Base-by-base conservation (phyloP, 1,139 yeast genomes). In the Protomyces arabidopsidicola region DNA sequence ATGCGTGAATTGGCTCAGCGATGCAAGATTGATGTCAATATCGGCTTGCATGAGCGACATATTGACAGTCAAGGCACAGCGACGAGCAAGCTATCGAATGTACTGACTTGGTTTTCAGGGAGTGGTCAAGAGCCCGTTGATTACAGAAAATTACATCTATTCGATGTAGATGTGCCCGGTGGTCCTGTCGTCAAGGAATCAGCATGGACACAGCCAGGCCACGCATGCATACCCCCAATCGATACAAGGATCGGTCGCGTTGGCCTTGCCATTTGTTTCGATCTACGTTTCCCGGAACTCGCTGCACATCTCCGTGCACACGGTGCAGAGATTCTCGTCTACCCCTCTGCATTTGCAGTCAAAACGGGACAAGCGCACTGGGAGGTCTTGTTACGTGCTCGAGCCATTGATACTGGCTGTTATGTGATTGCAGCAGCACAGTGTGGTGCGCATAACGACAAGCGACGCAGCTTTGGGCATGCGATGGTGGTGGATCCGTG, bases 391-490 rank as follows among this genome's bases (percentile, higher is more conserved):
- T 96, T 90, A 1, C 79, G 84, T 50, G 86, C 96, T 0, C 78
- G 97, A 56, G 98, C 98, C 1, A 81, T 93, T 31, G 97, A 90
- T 72, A 82, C 93, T 0, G 98, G 93, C 48, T 61, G 88, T 69
- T 93, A 82, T 74, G 96, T 93, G 1, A 79, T 93, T 3, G 85
- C 91, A 87, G 93, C 98, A 0, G 97, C 95, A 0, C 98, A 91
- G 73, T 83, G 85, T 65, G 98, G 98, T 1, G 77, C 78, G 39
- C 98, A 93, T 73, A 77, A 76, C 5, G 80, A 82, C 9, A 79
- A 74, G 69, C 71, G 81, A 3, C 73, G 73, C 50, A 86, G 93
- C 69, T 93, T 86, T 76, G 98, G 98, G 0, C 95, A 90, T 70
- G 81, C 96, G 0, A 77, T 91, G 69, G 67, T 68, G 9, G 82